phyloP scores from a whole-genome alignment of 495 filamentous ascomycete species.

The Penicillium soppii region DNA sequence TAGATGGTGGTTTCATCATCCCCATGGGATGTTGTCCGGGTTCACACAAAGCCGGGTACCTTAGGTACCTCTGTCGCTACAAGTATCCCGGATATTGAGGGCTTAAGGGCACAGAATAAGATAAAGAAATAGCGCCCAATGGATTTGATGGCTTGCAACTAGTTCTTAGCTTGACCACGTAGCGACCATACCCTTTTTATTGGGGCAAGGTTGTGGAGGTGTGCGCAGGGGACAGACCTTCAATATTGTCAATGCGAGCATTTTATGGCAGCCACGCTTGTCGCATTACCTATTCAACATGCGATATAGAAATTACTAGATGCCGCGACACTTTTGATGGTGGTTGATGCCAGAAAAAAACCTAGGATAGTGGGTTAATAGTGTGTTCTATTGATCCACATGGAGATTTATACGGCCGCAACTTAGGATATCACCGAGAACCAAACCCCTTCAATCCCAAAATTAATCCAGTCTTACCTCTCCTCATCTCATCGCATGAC shows the following conservation, averaged over 20 bases:
- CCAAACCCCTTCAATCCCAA: not conserved
- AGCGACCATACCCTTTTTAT: conserved; percentile 5
- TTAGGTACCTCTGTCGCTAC: conserved; percentile 2
- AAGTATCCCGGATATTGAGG: not conserved
- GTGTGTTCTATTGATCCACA: not conserved
- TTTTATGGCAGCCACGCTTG: conserved; percentile 14
- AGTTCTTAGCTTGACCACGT: conserved; percentile 8
- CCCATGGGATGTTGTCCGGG: not conserved
- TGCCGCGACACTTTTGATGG: conserved; percentile 12
- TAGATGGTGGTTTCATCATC: not conserved
- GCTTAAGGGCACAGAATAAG: not conserved
- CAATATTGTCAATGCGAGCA: conserved; percentile 10
- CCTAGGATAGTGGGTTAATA: conserved; percentile 1
- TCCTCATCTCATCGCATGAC: conserved; percentile 25
- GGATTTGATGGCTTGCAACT: conserved; percentile 6
- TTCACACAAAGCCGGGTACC: conserved; percentile 17
- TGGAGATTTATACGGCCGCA: conserved; percentile 1
- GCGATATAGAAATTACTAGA: not conserved
- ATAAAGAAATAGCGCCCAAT: conserved; percentile 13
- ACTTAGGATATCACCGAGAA: not conserved
- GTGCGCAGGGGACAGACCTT: conserved; percentile 18
- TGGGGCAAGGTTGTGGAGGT: conserved; percentile 4
- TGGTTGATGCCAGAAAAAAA: not conserved
- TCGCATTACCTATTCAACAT: conserved; percentile 21
- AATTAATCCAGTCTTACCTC: not conserved